Evolutionary conservation across 495 filamentous ascomycete species (phyloP).

Genomic region (Daldinia grandis): DNA sequence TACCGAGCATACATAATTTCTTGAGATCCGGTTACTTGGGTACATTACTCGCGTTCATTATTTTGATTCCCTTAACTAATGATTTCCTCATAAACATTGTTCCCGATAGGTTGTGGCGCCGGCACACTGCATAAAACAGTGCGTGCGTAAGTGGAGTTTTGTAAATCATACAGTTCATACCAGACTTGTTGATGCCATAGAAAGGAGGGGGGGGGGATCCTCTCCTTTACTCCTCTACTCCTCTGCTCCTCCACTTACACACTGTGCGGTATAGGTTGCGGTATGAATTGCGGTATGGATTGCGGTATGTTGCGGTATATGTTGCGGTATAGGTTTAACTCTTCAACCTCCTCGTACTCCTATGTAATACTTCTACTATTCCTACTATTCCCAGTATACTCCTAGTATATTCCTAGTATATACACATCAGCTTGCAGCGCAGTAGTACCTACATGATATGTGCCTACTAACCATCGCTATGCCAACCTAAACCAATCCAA

Average conservation of each 20-base stretch:
- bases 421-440: conserved; percentile 44
- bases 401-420: conserved; percentile 11
- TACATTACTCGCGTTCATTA: conserved; percentile 34
- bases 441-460: conserved; percentile 28
- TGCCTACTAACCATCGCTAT: conserved; percentile 12
- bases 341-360: not conserved
- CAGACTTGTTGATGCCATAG: conserved; percentile 25
- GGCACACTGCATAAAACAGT: conserved; percentile 40
- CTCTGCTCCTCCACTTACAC: conserved; percentile 19
- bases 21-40: conserved; percentile 19
- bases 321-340: not conserved
- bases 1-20: conserved; percentile 31
- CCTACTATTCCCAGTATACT: too few species aligned
- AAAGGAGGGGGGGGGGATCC: not conserved
- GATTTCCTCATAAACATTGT: conserved; percentile 41
- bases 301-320: not conserved
- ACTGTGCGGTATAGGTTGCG: conserved; percentile 23
- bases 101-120: conserved; percentile 35
- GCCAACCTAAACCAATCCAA: conserved; percentile 29
- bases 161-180: conserved; percentile 41
- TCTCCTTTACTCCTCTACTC: not conserved
- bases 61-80: conserved; percentile 24
- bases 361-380: too few species aligned
- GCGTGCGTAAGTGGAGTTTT: conserved; percentile 37
- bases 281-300: not conserved